These are phyloP conservation scores for Talinum fruticosum DNA, from an alignment of 148 eudicot genomes.

Conservation along the genomic window DNA sequence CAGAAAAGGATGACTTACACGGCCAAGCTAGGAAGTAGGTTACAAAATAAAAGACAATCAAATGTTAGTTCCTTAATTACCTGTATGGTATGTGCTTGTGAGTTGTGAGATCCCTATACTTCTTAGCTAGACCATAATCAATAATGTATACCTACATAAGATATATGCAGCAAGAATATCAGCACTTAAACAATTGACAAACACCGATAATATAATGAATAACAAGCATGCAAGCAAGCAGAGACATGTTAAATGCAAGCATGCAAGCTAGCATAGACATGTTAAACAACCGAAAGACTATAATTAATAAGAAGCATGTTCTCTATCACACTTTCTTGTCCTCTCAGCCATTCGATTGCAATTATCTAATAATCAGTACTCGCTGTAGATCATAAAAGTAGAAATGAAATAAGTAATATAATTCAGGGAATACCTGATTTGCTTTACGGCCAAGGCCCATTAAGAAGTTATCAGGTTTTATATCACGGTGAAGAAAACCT, in stretches of 20 bases:
- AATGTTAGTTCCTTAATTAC: constrained; percentile 28
- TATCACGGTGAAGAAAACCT: constrained; percentile 95
- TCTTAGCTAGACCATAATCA: constrained; percentile 93
- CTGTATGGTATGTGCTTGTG: constrained; percentile 97
- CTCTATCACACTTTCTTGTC: neutral
- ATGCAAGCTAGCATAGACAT: neutral
- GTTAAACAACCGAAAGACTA: neutral
- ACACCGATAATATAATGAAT: too few species aligned
- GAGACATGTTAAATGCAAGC: neutral
- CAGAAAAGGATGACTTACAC: too few species aligned
- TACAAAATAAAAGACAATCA: neutral
- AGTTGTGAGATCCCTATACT: constrained; percentile 92
- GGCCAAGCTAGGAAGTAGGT: neutral
- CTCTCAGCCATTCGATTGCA: neutral
- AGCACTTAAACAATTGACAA: too few species aligned
- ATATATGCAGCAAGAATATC: neutral
- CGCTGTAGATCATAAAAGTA: neutral
- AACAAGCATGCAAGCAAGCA: neutral
- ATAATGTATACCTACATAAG: constrained; percentile 69
- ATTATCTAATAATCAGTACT: constrained; percentile 2
- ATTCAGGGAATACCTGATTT: constrained; percentile 56
- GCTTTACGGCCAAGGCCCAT: constrained; percentile 94
- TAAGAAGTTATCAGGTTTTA: constrained; percentile 83
- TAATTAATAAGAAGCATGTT: neutral
- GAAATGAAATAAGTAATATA: neutral